These are phyloP conservation scores for Gleditsia sinensis DNA, from an alignment of 306 rosid genomes.

Conservation along the genomic window DNA sequence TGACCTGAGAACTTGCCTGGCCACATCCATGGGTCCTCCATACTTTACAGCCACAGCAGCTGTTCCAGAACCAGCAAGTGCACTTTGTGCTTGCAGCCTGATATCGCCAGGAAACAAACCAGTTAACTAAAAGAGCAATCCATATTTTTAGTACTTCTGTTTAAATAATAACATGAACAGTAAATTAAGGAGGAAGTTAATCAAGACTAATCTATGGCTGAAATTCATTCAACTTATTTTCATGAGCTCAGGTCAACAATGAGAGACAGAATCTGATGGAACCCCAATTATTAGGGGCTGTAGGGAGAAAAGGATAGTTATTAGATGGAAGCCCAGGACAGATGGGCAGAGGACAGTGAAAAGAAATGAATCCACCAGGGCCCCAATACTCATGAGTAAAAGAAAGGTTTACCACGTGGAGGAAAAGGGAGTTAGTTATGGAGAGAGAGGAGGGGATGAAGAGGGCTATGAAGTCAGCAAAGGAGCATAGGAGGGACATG, in stretches of 20 bases:
- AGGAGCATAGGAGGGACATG: too few species aligned
- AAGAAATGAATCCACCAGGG: too few species aligned
- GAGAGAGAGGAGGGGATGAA: too few species aligned
- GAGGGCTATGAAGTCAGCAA: too few species aligned
- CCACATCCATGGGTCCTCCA: constrained; percentile 98
- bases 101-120: constrained; percentile 23
- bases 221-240: neutral
- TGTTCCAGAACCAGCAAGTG: constrained; percentile 60
- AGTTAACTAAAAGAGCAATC: constrained; percentile 6
- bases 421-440: too few species aligned
- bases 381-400: too few species aligned
- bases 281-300: too few species aligned
- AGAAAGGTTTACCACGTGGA: too few species aligned
- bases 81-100: constrained; percentile 98
- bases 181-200: neutral
- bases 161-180: neutral
- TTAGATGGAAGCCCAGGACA: too few species aligned
- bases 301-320: too few species aligned
- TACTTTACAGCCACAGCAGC: constrained; percentile 72
- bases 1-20: constrained; percentile 76
- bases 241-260: neutral
- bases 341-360: too few species aligned
- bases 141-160: neutral
- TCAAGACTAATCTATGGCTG: neutral
- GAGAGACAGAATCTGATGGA: neutral